phyloP scores from a whole-genome alignment of 495 filamentous ascomycete species.

The Hypomontagnella submonticulosa region DNA sequence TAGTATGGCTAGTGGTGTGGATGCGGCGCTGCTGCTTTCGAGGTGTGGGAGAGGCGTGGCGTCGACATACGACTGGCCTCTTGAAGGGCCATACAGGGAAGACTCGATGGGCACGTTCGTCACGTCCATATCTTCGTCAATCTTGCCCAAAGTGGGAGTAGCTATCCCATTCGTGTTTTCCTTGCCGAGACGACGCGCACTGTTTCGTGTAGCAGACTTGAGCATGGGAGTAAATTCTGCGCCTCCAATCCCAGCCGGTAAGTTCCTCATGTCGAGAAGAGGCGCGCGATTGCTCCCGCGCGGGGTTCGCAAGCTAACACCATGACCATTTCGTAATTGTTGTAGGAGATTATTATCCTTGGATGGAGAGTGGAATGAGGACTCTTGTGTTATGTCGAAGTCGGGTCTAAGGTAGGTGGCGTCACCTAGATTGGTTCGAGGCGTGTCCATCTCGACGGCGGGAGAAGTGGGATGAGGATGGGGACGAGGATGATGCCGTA shows the following conservation, averaged over 20 bases:
- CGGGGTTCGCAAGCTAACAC: conserved; percentile 73
- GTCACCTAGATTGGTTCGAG: conserved; percentile 81
- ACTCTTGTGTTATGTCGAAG: conserved; percentile 81
- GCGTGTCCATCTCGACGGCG: conserved; percentile 69
- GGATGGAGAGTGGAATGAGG: conserved; percentile 86
- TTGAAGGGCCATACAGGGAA: conserved; percentile 74
- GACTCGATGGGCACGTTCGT: conserved; percentile 70
- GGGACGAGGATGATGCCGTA: conserved; percentile 22
- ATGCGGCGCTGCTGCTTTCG: conserved; percentile 78
- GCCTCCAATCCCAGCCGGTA: conserved; percentile 67
- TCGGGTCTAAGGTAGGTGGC: conserved; percentile 80
- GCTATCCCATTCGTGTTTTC: conserved; percentile 61
- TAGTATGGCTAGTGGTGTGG: conserved; percentile 77
- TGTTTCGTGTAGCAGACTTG: conserved; percentile 88
- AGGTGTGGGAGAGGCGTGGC: conserved; percentile 72
- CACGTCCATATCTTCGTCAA: conserved; percentile 74
- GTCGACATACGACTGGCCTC: conserved; percentile 60
- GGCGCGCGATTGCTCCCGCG: conserved; percentile 66
- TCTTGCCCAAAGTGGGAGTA: conserved; percentile 75
- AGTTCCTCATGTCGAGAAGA: conserved; percentile 74
- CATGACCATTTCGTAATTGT: conserved; percentile 70
- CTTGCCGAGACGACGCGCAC: conserved; percentile 68
- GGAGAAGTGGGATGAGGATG: conserved; percentile 28
- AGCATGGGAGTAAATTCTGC: conserved; percentile 94
- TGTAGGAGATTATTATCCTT: conserved; percentile 79